phyloP scores from a whole-genome alignment of 805 yeast genomes.

The Starmerella vitae region DNA sequence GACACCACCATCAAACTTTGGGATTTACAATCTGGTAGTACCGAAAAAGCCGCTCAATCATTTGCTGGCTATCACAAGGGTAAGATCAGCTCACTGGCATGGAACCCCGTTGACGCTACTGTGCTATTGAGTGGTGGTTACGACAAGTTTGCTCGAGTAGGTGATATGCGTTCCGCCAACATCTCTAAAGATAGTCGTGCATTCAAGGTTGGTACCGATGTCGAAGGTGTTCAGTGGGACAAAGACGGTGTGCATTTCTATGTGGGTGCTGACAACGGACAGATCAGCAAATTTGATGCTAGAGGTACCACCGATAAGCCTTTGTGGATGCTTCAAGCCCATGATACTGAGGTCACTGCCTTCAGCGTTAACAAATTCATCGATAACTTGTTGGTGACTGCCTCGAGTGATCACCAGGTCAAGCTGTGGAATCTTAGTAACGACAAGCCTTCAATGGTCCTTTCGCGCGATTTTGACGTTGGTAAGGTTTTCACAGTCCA shows the following conservation, averaged over 20 bases:
- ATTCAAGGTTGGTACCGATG: slow-evolving; percentile 58
- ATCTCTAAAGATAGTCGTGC: slow-evolving; percentile 43
- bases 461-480: slow-evolving; percentile 82
- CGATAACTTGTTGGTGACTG: slow-evolving; percentile 65
- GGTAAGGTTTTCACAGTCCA: slow-evolving; percentile 77
- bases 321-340: slow-evolving; percentile 93
- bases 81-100: slow-evolving; percentile 74
- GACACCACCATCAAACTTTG: slow-evolving; percentile 89
- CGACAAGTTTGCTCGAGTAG: slow-evolving; percentile 58
- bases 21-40: slow-evolving; percentile 47
- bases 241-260: slow-evolving; percentile 42
- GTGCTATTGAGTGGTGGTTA: slow-evolving; percentile 84
- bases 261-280: slow-evolving; percentile 88
- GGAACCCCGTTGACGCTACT: slow-evolving; percentile 48
- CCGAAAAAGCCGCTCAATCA: slow-evolving; percentile 57
- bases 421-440: slow-evolving; percentile 74
- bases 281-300: slow-evolving; percentile 76
- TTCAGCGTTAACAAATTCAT: slow-evolving; percentile 54
- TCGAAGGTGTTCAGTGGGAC: slow-evolving; percentile 70
- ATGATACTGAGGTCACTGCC: slow-evolving; percentile 83
- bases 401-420: slow-evolving; percentile 75
- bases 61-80: slow-evolving; percentile 54
- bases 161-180: slow-evolving; percentile 70
- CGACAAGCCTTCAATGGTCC: slow-evolving; percentile 65
- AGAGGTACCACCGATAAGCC: slow-evolving; percentile 48